Percentiles rank a stretch among this genome's conserved stretches.
These are phyloP conservation scores for Tetrapisispora phaffii DNA, from an alignment of 805 yeast genomes.

Conservation along the genomic window DNA sequence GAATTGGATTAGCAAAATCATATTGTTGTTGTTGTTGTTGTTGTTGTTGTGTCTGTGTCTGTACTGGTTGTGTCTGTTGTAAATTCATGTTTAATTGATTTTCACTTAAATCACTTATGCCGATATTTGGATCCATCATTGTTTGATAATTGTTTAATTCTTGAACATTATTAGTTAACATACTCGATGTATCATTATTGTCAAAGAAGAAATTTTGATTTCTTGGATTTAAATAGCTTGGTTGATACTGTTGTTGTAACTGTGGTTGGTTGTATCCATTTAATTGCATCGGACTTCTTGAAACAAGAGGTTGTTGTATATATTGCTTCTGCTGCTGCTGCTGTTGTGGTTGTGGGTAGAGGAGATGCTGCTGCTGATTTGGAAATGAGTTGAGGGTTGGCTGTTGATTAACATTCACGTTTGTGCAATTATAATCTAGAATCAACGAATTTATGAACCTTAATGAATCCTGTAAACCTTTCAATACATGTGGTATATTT, in stretches of 20 bases:
- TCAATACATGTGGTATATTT: constrained; percentile 57
- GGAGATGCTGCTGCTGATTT: background rate
- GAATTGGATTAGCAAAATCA: background rate
- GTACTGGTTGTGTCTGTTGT: background rate
- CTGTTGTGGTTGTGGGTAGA: constrained; percentile 4
- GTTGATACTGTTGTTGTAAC: constrained; percentile 5
- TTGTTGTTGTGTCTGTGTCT: background rate
- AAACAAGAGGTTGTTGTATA: constrained; percentile 13
- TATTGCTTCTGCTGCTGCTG: constrained; percentile 2
- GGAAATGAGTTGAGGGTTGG: background rate
- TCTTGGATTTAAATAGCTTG: background rate
- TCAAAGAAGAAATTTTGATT: constrained; percentile 1
- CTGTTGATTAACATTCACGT: constrained; percentile 3
- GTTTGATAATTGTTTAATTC: constrained; percentile 2
- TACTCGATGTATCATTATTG: background rate
- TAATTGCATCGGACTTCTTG: constrained; percentile 6
- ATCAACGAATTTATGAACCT: constrained; percentile 47
- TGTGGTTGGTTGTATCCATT: constrained; percentile 14
- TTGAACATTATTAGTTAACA: background rate
- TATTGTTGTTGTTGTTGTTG: background rate
- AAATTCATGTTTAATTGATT: background rate
- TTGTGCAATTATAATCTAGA: constrained; percentile 12
- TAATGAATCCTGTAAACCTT: constrained; percentile 45
- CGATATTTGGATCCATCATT: background rate
- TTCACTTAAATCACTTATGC: background rate